Conservation (phyloP, 352 stramenopile species). For the Elongisporangium anandrum region DNA sequence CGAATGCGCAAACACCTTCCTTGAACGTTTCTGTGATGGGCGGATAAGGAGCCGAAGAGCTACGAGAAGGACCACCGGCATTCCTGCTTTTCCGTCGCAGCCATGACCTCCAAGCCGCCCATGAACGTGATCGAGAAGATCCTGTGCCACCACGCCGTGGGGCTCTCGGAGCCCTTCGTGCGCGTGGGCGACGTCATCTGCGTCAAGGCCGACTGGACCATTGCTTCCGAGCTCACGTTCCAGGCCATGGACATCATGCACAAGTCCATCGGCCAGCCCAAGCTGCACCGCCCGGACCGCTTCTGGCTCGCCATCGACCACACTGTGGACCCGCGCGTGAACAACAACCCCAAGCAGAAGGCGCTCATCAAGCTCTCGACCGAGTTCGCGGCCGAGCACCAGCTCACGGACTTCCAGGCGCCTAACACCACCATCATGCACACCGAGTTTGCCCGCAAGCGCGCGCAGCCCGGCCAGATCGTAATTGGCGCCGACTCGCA, state of each 20-base stretch:
- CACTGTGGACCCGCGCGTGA: slow-evolving; percentile 76
- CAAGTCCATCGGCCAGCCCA: slow-evolving; percentile 63
- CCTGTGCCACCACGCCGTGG: slow-evolving; percentile 66
- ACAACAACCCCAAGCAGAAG: slow-evolving; percentile 73
- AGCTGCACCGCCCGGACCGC: slow-evolving; percentile 69
- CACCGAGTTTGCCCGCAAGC: slow-evolving; percentile 76
- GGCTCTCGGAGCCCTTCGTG: slow-evolving; percentile 42
- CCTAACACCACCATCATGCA: slow-evolving; percentile 87
- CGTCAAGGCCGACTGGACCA: slow-evolving; percentile 76
- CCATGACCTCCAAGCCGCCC: slow-evolving; percentile 14
- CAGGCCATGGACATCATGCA: slow-evolving; percentile 83
- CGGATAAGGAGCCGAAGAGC: background rate
- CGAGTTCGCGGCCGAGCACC: slow-evolving; percentile 67
- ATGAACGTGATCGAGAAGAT: slow-evolving; percentile 89
- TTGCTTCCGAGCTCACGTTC: slow-evolving; percentile 77
- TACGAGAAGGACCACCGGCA: background rate
- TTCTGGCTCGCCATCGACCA: slow-evolving; percentile 84
- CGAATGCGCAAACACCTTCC: background rate
- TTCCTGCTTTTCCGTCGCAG: background rate
- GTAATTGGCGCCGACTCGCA: slow-evolving; percentile 78
- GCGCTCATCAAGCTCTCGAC: slow-evolving; percentile 78
- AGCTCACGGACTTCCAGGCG: slow-evolving; percentile 71
- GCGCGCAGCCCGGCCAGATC: slow-evolving; percentile 78
- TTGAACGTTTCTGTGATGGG: background rate
- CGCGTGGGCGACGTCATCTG: slow-evolving; percentile 70